phyloP scores from a whole-genome alignment of 345 rosid genomes.

The Cardamine chenopodiifolia region DNA sequence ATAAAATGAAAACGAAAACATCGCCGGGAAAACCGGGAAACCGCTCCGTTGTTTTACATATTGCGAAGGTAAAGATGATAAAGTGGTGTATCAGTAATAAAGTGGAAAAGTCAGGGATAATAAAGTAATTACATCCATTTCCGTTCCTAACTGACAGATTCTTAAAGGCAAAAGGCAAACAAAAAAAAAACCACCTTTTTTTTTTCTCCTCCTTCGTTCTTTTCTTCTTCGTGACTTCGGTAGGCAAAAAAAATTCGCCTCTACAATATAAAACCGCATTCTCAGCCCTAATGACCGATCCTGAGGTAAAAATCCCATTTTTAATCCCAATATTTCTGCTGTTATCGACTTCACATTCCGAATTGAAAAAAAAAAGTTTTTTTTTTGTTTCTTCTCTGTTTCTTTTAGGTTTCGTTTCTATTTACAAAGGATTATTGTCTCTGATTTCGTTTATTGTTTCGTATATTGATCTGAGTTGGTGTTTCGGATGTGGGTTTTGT shows the following conservation, averaged over 20 bases:
- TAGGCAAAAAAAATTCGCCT: conserved; percentile 23
- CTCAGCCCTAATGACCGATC: conserved; percentile 41
- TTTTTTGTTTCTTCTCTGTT: conserved; percentile 34
- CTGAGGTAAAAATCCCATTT: conserved; percentile 37
- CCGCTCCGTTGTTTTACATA: background rate
- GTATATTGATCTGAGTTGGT: conserved; percentile 12
- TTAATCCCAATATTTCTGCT: conserved; percentile 14
- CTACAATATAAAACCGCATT: conserved; percentile 30
- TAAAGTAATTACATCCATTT: background rate
- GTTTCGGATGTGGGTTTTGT: conserved; percentile 31
- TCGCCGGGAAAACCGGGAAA: conserved; percentile 13
- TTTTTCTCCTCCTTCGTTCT: background rate
- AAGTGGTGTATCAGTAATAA: conserved; percentile 8
- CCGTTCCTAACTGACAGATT: conserved; percentile 45
- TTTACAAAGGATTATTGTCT: background rate
- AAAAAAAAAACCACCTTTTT: conserved; percentile 36
- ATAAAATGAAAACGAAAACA: background rate
- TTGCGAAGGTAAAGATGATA: background rate
- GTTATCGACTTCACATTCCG: conserved; percentile 7
- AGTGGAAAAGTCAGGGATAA: background rate
- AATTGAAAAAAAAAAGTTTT: background rate
- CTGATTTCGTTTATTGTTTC: conserved; percentile 26
- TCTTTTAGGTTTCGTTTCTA: conserved; percentile 35
- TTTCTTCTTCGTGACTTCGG: conserved; percentile 36
- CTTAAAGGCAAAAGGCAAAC: conserved; percentile 29